These are phyloP conservation scores for Phytophthora parvispora DNA, from an alignment of 352 stramenopile species.

Conservation along the genomic window DNA sequence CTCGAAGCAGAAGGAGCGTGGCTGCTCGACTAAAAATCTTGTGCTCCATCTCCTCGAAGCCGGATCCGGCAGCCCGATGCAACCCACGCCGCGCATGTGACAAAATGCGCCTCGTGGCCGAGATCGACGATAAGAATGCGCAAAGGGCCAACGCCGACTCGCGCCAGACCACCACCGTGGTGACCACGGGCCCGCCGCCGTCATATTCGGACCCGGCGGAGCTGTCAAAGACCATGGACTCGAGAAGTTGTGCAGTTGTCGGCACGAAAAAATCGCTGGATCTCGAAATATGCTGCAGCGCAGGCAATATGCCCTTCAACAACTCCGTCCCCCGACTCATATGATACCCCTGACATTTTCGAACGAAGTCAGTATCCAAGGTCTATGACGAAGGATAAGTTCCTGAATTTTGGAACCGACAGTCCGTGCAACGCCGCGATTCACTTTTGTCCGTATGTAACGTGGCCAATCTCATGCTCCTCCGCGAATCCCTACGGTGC, in stretches of 20 bases:
- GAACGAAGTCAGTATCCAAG: not conserved
- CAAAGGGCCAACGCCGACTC: not conserved
- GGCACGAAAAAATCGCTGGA: conserved; percentile 19
- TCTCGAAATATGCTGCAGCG: not conserved
- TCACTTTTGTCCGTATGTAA: conserved; percentile 24
- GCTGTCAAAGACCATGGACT: not conserved
- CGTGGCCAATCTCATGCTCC: conserved; percentile 27
- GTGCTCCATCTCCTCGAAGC: conserved; percentile 1
- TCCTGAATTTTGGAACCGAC: conserved; percentile 15
- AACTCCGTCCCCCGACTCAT: too few species aligned
- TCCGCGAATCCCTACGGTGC: conserved; percentile 25
- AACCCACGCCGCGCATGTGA: conserved; percentile 16
- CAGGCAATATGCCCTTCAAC: conserved; percentile 8
- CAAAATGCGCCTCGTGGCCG: conserved; percentile 11
- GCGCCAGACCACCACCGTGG: not conserved
- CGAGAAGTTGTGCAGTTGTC: conserved; percentile 3
- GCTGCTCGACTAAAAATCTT: conserved; percentile 7
- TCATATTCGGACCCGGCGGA: not conserved
- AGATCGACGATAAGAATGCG: conserved; percentile 5
- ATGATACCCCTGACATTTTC: not conserved
- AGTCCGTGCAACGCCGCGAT: conserved; percentile 13
- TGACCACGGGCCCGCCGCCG: too few species aligned
- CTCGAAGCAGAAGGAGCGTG: conserved; percentile 10
- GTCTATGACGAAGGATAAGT: not conserved
- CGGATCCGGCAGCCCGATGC: not conserved